Evolutionary conservation across 139 green algal genomes (phyloP).

Genomic region (Closterium sp.): DNA sequence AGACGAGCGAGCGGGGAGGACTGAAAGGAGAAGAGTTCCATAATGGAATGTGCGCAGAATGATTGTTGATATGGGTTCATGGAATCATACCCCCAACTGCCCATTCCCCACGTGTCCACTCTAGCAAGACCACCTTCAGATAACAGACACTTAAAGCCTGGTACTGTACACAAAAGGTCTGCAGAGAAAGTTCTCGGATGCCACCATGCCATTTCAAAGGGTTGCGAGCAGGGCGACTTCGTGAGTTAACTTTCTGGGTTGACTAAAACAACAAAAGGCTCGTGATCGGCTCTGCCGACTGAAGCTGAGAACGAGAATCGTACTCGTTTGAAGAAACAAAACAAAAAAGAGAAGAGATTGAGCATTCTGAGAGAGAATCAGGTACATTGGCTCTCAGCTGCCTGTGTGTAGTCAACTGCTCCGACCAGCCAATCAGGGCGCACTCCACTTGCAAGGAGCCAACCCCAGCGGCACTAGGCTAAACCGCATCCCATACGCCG

Average conservation of each 20-base stretch:
- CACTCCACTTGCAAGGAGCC: not conserved
- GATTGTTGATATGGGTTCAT: not conserved
- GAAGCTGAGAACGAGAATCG: too few species aligned
- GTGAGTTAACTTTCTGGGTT: too few species aligned
- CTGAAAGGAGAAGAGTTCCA: not conserved
- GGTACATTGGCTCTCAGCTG: not conserved
- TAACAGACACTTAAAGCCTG: not conserved
- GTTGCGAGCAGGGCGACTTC: too few species aligned
- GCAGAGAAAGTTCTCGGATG: not conserved
- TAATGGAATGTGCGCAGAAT: not conserved
- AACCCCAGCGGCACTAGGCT: not conserved
- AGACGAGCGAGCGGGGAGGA: too few species aligned
- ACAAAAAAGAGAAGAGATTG: not conserved
- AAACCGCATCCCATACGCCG: not conserved
- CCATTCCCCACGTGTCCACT: not conserved
- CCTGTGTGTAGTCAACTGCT: not conserved
- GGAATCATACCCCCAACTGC: not conserved
- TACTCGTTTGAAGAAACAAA: not conserved
- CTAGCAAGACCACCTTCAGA: not conserved
- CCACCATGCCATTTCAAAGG: not conserved
- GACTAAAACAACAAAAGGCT: too few species aligned
- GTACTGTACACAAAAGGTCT: not conserved
- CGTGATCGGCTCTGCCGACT: too few species aligned
- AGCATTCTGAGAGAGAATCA: not conserved
- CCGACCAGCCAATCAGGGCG: not conserved